Conservation (phyloP, 2,329 filamentous ascomycete species). For the Furcasterigmium sp. region DNA sequence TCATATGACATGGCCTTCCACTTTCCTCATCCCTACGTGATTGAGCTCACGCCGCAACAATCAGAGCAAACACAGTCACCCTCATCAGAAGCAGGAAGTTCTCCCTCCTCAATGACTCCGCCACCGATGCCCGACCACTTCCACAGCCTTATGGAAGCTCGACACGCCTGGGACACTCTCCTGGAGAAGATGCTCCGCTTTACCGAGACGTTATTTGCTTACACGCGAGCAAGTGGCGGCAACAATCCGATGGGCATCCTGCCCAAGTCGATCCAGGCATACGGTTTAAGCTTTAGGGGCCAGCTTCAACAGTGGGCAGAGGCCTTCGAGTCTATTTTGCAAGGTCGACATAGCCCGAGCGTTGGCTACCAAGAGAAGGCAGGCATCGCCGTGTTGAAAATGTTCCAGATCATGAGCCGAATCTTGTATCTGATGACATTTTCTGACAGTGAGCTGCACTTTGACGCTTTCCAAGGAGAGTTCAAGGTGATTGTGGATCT, state of each 20-base stretch:
- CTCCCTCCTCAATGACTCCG: conserved; percentile 32
- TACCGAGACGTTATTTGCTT: conserved; percentile 47
- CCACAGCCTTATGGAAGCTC: conserved; percentile 45
- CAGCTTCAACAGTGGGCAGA: conserved; percentile 49
- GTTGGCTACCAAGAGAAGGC: conserved; percentile 52
- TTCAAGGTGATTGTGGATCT: conserved; percentile 53
- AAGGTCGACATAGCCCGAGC: conserved; percentile 39
- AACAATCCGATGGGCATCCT: conserved; percentile 49
- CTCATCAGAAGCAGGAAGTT: conserved; percentile 32
- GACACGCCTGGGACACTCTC: conserved; percentile 50
- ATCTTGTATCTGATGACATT: conserved; percentile 58
- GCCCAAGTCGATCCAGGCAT: conserved; percentile 40
- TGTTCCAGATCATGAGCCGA: conserved; percentile 54
- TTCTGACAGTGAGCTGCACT: conserved; percentile 51
- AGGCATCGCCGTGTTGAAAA: conserved; percentile 56
- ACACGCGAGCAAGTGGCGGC: conserved; percentile 30
- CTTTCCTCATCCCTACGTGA: conserved; percentile 57
- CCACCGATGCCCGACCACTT: conserved; percentile 40
- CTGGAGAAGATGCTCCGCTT: conserved; percentile 54
- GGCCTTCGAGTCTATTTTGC: conserved; percentile 52
- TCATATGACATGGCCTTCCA: conserved; percentile 66
- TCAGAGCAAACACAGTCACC: conserved; percentile 32
- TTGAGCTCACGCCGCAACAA: conserved; percentile 39
- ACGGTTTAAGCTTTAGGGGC: conserved; percentile 40
- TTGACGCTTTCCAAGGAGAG: conserved; percentile 46